These are phyloP conservation scores for Boletus coccyginus DNA, from an alignment of 768 basidiomycete genomes.

Conservation along the genomic window DNA sequence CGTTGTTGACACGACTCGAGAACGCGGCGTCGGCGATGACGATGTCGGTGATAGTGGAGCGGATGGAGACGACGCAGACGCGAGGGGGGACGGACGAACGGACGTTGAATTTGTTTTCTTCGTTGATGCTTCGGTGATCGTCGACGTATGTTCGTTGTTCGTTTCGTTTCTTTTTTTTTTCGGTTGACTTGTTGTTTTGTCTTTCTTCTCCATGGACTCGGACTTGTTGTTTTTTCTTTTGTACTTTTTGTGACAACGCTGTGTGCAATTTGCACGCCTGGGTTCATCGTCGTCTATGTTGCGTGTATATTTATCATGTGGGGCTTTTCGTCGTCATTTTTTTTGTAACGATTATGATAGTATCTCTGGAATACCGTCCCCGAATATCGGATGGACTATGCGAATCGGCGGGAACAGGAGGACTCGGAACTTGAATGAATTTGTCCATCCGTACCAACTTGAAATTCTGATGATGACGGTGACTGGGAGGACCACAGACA, in stretches of 20 bases:
- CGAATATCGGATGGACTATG: no score
- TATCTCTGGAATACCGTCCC: no score
- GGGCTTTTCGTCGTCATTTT: not conserved
- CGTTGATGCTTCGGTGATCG: conserved; percentile 28
- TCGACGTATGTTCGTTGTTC: not conserved
- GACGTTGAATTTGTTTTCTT: conserved; percentile 44
- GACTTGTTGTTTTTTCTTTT: not conserved
- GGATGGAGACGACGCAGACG: conserved; percentile 34
- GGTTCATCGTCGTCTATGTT: not conserved
- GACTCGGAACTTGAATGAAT: no score
- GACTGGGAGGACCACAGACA: no score
- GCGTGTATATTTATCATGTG: not conserved
- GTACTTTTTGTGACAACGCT: not conserved
- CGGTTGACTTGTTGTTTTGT: not conserved
- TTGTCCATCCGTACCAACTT: no score
- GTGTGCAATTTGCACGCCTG: not conserved
- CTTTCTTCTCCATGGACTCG: not conserved
- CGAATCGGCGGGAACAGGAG: no score
- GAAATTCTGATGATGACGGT: no score
- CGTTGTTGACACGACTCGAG: conserved; percentile 70
- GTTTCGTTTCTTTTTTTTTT: not conserved
- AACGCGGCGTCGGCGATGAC: conserved; percentile 52
- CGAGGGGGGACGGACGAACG: conserved; percentile 44
- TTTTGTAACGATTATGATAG: not conserved
- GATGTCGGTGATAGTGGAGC: conserved; percentile 8